phyloP scores from a whole-genome alignment of 106 monocot species.

The Acorus gramineus region DNA sequence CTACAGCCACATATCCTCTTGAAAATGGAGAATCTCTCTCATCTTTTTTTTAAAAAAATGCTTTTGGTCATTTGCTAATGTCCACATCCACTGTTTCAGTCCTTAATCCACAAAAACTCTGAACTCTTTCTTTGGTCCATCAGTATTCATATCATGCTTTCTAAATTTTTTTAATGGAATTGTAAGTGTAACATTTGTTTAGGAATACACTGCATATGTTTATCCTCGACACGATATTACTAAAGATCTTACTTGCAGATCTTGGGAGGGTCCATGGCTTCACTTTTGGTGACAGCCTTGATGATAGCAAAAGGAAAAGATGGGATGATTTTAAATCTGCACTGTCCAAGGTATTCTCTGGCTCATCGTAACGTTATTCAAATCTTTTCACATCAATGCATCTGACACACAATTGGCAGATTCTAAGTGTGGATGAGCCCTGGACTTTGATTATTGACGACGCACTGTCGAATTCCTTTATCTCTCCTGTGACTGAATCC shows the following conservation, averaged over 20 bases:
- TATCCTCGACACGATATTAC: too few relatives aligned
- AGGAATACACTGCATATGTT: too few relatives aligned
- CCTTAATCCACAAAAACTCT: too few relatives aligned
- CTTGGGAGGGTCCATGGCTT: conserved; percentile 89
- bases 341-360: conserved; percentile 50
- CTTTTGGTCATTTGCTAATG: not conserved
- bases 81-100: not conserved
- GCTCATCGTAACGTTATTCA: conserved; percentile 3
- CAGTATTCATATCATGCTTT: too few relatives aligned
- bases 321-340: conserved; percentile 68
- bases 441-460: conserved; percentile 97
- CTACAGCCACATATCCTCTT: too few relatives aligned
- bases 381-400: not conserved
- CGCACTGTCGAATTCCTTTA: conserved; percentile 79
- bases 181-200: too few relatives aligned
- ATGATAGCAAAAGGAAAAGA: conserved; percentile 50
- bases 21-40: too few relatives aligned
- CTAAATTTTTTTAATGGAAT: too few relatives aligned
- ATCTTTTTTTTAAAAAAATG: not conserved
- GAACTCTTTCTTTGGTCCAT: too few relatives aligned
- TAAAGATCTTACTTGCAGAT: conserved; percentile 29
- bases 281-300: conserved; percentile 77
- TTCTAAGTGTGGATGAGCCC: conserved; percentile 58
- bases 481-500: conserved; percentile 54
- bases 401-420: conserved; percentile 20